Evolutionary conservation across 1,284 basidiomycete genomes (phyloP).

Genomic region (Ganoderma sinense): DNA sequence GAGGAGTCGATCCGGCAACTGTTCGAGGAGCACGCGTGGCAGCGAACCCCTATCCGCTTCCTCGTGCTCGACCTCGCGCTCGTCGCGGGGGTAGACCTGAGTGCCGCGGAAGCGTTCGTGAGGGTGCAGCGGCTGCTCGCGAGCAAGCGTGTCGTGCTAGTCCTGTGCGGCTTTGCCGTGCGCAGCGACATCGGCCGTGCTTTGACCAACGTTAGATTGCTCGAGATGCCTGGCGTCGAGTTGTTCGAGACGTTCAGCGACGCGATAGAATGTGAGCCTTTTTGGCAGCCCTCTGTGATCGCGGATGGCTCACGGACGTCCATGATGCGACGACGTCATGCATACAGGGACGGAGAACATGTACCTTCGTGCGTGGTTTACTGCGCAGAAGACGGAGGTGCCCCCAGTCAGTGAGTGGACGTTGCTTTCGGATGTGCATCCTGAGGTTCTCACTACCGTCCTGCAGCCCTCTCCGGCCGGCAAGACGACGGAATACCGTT

Average conservation of each 20-base stretch:
- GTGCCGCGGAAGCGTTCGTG: constrained; percentile 94
- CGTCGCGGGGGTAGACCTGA: constrained; percentile 93
- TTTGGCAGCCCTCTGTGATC: background rate
- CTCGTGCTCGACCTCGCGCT: constrained; percentile 87
- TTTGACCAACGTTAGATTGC: constrained; percentile 76
- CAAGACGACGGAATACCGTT: constrained; percentile 55
- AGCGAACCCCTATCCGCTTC: constrained; percentile 87
- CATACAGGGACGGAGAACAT: constrained; percentile 86
- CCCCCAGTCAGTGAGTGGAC: constrained; percentile 44
- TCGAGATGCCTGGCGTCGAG: constrained; percentile 82
- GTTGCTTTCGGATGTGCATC: background rate
- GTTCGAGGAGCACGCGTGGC: constrained; percentile 80
- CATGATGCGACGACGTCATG: background rate
- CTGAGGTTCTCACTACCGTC: background rate
- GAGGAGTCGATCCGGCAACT: constrained; percentile 83
- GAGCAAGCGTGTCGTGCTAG: constrained; percentile 82
- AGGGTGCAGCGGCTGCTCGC: constrained; percentile 87
- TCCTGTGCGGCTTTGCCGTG: constrained; percentile 85
- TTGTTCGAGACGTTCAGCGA: constrained; percentile 88
- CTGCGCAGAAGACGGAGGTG: constrained; percentile 63
- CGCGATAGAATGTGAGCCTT: constrained; percentile 85
- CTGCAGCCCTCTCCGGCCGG: constrained; percentile 64
- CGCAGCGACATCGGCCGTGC: constrained; percentile 76
- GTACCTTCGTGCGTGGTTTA: constrained; percentile 82
- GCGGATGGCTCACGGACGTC: background rate